Evolutionary conservation across 345 rosid genomes (phyloP).

Genomic region (Angophora floribunda): DNA sequence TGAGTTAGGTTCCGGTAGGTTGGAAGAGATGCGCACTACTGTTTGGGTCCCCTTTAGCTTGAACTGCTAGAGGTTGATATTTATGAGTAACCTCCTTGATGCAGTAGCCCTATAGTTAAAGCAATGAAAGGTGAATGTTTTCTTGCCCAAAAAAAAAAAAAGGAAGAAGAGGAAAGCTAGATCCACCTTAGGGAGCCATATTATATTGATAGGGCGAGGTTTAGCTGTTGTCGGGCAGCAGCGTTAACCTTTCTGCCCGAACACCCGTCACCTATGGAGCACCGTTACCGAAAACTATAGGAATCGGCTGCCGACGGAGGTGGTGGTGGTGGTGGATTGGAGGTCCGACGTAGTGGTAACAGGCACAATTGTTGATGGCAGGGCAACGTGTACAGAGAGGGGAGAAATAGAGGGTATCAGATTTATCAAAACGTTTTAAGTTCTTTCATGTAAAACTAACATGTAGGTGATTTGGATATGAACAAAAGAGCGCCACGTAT

Average conservation of each 20-base stretch:
- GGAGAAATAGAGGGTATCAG: not conserved
- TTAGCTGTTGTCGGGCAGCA: not conserved
- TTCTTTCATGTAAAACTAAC: not conserved
- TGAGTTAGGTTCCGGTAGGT: not conserved
- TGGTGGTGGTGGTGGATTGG: not conserved
- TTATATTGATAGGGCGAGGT: not conserved
- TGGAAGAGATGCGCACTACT: not conserved
- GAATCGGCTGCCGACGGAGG: not conserved
- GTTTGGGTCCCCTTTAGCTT: not conserved
- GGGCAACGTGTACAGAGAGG: not conserved
- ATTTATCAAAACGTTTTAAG: not conserved
- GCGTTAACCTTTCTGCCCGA: not conserved
- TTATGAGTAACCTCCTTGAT: not conserved
- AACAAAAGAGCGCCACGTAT: not conserved
- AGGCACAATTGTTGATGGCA: not conserved
- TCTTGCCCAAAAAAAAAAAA: not conserved
- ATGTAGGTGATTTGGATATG: not conserved
- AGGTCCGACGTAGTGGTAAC: not conserved
- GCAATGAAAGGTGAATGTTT: not conserved
- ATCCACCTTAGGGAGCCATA: not conserved
- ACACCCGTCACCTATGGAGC: not conserved
- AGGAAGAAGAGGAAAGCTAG: not conserved
- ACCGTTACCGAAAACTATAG: not conserved
- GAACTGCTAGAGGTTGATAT: not conserved
- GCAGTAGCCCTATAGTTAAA: not conserved